Percentiles rank a stretch among this genome's conserved stretches.
These are phyloP conservation scores for Fusarium palustre DNA, from an alignment of 2,329 filamentous ascomycete genomes.

Conservation along the genomic window DNA sequence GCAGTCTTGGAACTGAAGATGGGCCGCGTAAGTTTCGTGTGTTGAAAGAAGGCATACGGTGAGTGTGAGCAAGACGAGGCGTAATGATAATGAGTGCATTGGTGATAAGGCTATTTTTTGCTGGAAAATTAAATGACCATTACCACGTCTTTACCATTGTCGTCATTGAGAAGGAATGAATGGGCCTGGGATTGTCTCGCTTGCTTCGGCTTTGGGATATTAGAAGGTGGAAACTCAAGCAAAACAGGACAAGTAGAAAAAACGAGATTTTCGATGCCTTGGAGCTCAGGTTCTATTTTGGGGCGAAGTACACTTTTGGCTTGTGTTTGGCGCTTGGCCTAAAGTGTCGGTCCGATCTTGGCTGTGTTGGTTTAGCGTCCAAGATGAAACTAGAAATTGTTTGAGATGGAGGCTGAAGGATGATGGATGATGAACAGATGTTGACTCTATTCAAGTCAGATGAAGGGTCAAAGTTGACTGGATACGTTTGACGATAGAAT, in stretches of 20 bases:
- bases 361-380: neutral
- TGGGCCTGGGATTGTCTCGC: conserved; percentile 1
- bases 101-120: neutral
- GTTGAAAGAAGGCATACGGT: conserved; percentile 2
- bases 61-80: neutral
- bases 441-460: neutral
- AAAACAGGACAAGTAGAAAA: neutral
- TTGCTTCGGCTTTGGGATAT: conserved; percentile 2
- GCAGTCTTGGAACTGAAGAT: conserved; percentile 37
- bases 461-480: too few species aligned
- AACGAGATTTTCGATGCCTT: conserved; percentile 1
- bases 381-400: neutral
- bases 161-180: conserved; percentile 23
- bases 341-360: neutral
- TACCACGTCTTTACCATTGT: neutral
- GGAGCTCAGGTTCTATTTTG: neutral
- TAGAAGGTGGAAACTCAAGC: neutral
- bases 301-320: neutral
- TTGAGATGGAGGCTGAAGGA: neutral
- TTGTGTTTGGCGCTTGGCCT: conserved; percentile 1
- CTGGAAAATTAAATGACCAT: neutral
- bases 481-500: neutral
- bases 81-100: conserved; percentile 14
- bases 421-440: neutral
- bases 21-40: conserved; percentile 14